phyloP scores from a whole-genome alignment of 306 rosid species.

The Elaeagnus macrophylla region DNA sequence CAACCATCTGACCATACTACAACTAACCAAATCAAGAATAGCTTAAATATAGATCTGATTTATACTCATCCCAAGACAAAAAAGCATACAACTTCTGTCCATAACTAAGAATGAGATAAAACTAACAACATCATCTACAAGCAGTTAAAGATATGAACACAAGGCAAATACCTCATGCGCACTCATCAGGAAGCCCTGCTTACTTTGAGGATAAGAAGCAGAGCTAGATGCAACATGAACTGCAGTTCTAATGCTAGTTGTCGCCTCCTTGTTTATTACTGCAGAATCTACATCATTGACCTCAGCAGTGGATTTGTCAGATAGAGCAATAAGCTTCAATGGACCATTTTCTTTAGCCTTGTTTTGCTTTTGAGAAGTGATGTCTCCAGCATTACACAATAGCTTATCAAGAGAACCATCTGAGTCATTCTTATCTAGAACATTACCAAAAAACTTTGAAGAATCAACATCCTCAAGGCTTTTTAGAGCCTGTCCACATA shows the following conservation, averaged over 20 bases:
- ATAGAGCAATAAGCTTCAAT: conserved; percentile 27
- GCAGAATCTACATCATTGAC: conserved; percentile 28
- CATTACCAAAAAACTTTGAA: conserved; percentile 36
- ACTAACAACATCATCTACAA: too few relatives aligned
- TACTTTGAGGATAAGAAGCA: conserved; percentile 38
- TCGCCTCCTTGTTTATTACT: conserved; percentile 22
- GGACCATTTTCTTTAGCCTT: conserved; percentile 44
- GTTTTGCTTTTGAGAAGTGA: conserved; percentile 27
- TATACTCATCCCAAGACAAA: too few relatives aligned
- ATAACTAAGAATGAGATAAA: too few relatives aligned
- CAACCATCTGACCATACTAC: too few relatives aligned
- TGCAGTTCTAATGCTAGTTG: conserved; percentile 13
- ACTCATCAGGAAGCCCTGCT: conserved; percentile 67
- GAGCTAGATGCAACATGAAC: conserved; percentile 31
- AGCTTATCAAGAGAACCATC: conserved; percentile 21
- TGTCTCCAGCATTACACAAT: conserved; percentile 24
- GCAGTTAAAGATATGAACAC: conserved; percentile 1
- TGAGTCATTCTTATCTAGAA: conserved; percentile 17
- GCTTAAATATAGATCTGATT: too few relatives aligned
- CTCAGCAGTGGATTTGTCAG: conserved; percentile 20
- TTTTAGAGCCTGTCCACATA: conserved; percentile 70
- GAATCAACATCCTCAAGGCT: conserved; percentile 79
- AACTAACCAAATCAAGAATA: too few relatives aligned
- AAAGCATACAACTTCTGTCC: too few relatives aligned
- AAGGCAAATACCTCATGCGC: conserved; percentile 68